Percentiles rank a stretch among this genome's conserved stretches.
Conservation (phyloP, 202 grass and related monocot genomes). For the Hordeum pubiflorum region DNA sequence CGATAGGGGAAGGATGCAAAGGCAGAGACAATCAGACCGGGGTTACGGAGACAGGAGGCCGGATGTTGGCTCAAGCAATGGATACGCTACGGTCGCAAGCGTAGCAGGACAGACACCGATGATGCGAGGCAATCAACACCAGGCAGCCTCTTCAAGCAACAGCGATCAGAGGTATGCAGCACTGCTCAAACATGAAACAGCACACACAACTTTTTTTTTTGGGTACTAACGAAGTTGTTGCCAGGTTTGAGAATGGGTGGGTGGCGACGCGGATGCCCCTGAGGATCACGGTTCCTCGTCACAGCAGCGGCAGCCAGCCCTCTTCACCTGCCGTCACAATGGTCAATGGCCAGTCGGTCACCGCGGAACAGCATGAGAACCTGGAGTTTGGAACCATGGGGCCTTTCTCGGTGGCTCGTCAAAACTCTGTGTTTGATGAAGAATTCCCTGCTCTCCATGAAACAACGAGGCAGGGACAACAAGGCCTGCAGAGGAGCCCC, state of each 20-base stretch:
- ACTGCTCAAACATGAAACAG: background rate
- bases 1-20: slow-evolving; percentile 24
- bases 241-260: background rate
- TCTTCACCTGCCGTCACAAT: background rate
- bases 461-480: slow-evolving; percentile 2
- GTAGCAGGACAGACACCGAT: background rate
- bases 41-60: background rate
- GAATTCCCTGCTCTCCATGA: slow-evolving; percentile 5
- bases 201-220: background rate
- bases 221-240: background rate
- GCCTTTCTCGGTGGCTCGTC: slow-evolving; percentile 20
- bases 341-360: background rate
- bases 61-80: background rate
- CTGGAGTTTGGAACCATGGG: slow-evolving; percentile 54
- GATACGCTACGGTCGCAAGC: background rate
- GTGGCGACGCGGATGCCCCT: background rate
- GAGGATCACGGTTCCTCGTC: background rate
- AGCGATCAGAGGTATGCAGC: background rate
- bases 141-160: slow-evolving; percentile 13
- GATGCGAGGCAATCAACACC: background rate
- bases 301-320: background rate
- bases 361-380: background rate
- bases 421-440: slow-evolving; percentile 5
- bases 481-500: background rate
- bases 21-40: background rate